Percentiles rank a stretch among this genome's conserved stretches.
These are phyloP conservation scores for Exserohilum rostratum DNA, from an alignment of 2,329 filamentous ascomycete species.

Conservation along the genomic window DNA sequence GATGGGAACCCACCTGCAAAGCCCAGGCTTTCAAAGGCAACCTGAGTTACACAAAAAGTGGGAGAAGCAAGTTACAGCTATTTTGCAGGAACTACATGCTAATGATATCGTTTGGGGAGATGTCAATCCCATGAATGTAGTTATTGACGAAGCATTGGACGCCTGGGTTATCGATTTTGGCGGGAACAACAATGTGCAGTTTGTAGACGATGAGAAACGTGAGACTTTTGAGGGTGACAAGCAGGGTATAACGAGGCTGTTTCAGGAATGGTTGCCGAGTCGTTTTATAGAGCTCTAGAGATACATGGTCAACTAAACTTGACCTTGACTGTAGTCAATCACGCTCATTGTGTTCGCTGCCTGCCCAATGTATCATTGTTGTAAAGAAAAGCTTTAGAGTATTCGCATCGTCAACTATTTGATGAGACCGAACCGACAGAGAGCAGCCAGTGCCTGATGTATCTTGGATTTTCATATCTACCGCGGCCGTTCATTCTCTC, in stretches of 20 bases:
- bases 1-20: not conserved
- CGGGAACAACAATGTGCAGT: slow-evolving; percentile 45
- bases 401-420: no score
- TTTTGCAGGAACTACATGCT: slow-evolving; percentile 7
- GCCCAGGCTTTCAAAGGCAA: not conserved
- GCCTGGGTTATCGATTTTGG: slow-evolving; percentile 49
- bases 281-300: no score
- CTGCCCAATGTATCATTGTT: no score
- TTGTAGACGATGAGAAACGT: slow-evolving; percentile 45
- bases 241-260: slow-evolving; percentile 6
- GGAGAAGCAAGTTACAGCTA: not conserved
- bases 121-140: slow-evolving; percentile 35
- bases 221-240: slow-evolving; percentile 45
- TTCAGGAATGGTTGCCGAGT: slow-evolving; percentile 4
- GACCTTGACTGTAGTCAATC: no score
- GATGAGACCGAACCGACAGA: no score
- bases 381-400: no score
- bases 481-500: no score
- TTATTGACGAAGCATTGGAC: slow-evolving; percentile 44
- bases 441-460: not conserved
- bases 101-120: slow-evolving; percentile 26
- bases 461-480: no score
- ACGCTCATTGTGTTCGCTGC: no score
- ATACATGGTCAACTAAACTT: no score
- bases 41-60: not conserved